Evolutionary conservation across 2,329 filamentous ascomycete species (phyloP), one percentile per base, ranked within the genome.

Genomic region (Amylocarpus encephaloides): DNA sequence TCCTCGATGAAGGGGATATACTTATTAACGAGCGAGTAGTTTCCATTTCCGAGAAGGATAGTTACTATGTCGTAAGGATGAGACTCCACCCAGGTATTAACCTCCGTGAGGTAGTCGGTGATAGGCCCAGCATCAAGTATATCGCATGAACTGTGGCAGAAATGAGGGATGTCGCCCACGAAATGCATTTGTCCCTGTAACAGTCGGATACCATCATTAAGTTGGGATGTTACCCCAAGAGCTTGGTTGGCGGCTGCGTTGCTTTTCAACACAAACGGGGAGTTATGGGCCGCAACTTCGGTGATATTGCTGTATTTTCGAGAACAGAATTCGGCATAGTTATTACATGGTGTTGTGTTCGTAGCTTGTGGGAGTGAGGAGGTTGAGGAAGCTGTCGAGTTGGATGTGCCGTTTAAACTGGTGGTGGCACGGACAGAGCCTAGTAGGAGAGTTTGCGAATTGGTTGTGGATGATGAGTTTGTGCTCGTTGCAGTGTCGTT

Each of bases 21-120:
- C 52, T 77, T 76, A 4, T 67, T 68, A 1, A 85, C 73, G 1
- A 62, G 62, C n/a, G 83, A 82, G 64, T 85, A 86, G 69, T 90
- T 86, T 61, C 80, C 83, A 67, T 96, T 96, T 50, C 84, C 89
- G 45, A 96, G 82, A 15, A 96, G 74, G 56, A 96, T 83, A 1
- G 88, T 91, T 22, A 96, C 79, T 1, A 96, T 86, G 57, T 96
- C 91, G 70, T 88, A 92, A 0, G 89, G 90, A 59, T 96, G 82
- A 0, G 64, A 60, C 6, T 77, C 75, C 2, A 96, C 80, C 91
- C 91, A 96, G 39, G 72, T 66, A 33, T 74, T 75, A 11, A 95
- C 85, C 0, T 73, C 75, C 6, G 72, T 72, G 32, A 96, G 80
- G 71, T 88, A 93, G 39, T 79, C 72, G 48, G 84, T 80, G 45